Percentiles rank a stretch among this genome's conserved stretches.
phyloP scores from a whole-genome alignment of 306 rosid genomes.

The Cucumis hystrix region DNA sequence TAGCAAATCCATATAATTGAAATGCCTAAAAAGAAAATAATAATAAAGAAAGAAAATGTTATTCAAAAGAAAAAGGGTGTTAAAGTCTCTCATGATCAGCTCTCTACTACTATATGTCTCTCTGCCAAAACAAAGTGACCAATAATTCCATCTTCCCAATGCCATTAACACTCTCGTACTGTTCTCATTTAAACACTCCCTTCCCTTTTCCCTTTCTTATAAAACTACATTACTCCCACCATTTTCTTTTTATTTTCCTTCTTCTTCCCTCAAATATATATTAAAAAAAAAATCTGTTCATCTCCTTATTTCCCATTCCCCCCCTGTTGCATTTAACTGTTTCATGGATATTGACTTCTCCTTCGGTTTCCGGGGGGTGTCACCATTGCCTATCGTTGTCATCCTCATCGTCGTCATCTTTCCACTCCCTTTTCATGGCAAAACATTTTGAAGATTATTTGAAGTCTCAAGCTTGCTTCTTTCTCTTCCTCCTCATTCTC shows the following conservation, averaged over 20 bases:
- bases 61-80: not conserved
- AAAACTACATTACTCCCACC: not conserved
- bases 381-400: not conserved
- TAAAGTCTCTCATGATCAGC: not conserved
- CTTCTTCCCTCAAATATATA: not conserved
- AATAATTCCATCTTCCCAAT: constrained; percentile 2
- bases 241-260: not conserved
- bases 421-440: not conserved
- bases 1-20: too few relatives aligned
- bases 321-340: not conserved
- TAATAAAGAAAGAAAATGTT: not conserved
- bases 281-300: not conserved
- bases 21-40: too few relatives aligned
- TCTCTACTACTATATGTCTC: not conserved
- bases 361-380: not conserved
- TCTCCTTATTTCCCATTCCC: not conserved
- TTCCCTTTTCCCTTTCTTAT: not conserved
- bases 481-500: not conserved
- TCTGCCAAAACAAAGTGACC: not conserved
- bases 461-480: not conserved
- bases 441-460: not conserved
- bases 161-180: not conserved
- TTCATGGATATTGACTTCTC: constrained; percentile 10
- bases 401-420: not conserved
- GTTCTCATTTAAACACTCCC: not conserved